Base-by-base conservation (phyloP, 345 rosid genomes). In the Boechera stricta region DNA sequence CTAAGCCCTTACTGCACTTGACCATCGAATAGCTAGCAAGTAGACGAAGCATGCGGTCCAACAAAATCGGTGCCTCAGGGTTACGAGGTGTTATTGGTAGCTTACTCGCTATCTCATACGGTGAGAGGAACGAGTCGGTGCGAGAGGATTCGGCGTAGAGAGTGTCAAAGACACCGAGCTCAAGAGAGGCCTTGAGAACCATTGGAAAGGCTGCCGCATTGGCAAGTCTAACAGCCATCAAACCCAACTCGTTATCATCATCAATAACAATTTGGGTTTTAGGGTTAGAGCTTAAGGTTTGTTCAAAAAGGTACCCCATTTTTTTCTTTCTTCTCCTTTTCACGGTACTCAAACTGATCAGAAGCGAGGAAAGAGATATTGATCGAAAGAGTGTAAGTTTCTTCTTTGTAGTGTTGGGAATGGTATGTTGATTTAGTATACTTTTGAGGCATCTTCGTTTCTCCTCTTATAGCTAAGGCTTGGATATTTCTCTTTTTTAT, bases 31-130 rank as follows among this genome's bases (percentile, higher is more conserved):
- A 72, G 79, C 87, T 82, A 2, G 87, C 89, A 31, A 87, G 70
- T 18, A 84, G 74, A 16, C 87, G 78, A 55, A 89, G 80, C 81
- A 87, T 82, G 26, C 86, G 80, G 21, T 87, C 89, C 8, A 89
- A 55, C 54, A 85, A 21, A 60, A 73, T 52, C 0, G 87, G 62
- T 0, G 91, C 88, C 1, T 74, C 85, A 0, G 87, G 84, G 41
- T 86, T 86, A 36, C 74, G 75, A 10, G 81, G 81, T 0, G 38
- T 65, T 3, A 87, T 54, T 49, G 80, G 83, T 2, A 89, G 74
- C n/a, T 16, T 26, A 52, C 71, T 71, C 3, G 86, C 86, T 26
- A 87, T 83, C 71, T 89, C 78, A 0, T 77, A 65, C 0, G 83
- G 67, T 31, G 91, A 83, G 49, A 89, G 81, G 61, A 69, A 77